Percentiles rank a stretch among this genome's conserved stretches.
phyloP scores from a whole-genome alignment of 768 basidiomycete species.

The Pseudohyphozyma bogoriensis region DNA sequence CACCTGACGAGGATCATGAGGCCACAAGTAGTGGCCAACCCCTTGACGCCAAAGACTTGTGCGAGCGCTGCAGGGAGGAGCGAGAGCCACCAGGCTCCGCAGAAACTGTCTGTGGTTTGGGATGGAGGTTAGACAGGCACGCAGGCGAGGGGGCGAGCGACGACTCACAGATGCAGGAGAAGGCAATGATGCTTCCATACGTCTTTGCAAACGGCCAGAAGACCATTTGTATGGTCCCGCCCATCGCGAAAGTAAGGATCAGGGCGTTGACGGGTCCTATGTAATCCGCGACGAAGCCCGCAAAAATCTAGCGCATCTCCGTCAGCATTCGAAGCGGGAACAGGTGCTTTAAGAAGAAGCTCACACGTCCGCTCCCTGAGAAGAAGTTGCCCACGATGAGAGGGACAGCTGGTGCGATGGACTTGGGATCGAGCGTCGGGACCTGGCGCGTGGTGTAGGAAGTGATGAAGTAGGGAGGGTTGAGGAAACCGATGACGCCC shows the following conservation, averaged over 20 bases:
- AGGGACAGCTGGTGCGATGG: slow-evolving; percentile 5
- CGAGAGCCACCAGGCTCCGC: background rate
- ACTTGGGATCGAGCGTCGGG: slow-evolving; percentile 12
- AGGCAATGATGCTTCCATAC: slow-evolving; percentile 29
- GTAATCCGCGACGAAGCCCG: slow-evolving; percentile 32
- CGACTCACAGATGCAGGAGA: slow-evolving; percentile 17
- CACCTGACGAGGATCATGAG: background rate
- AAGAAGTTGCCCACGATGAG: slow-evolving; percentile 24
- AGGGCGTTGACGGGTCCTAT: slow-evolving; percentile 35
- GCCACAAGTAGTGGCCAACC: background rate
- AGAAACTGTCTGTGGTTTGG: slow-evolving; percentile 6
- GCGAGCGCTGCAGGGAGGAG: background rate
- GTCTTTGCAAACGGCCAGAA: slow-evolving; percentile 32
- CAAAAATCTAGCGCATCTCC: background rate
- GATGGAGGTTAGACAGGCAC: too few species aligned
- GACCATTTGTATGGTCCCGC: slow-evolving; percentile 26
- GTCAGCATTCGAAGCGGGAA: background rate
- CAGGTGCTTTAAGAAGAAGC: background rate
- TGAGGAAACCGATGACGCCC: slow-evolving; percentile 28
- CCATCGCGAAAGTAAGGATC: slow-evolving; percentile 19
- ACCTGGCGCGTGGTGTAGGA: slow-evolving; percentile 1
- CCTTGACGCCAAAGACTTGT: background rate
- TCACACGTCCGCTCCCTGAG: slow-evolving; percentile 17
- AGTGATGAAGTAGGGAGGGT: slow-evolving; percentile 13
- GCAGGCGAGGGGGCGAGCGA: too few species aligned